Conservation (phyloP, 2,329 filamentous ascomycete genomes). For the Trichoderma brevicompactum region DNA sequence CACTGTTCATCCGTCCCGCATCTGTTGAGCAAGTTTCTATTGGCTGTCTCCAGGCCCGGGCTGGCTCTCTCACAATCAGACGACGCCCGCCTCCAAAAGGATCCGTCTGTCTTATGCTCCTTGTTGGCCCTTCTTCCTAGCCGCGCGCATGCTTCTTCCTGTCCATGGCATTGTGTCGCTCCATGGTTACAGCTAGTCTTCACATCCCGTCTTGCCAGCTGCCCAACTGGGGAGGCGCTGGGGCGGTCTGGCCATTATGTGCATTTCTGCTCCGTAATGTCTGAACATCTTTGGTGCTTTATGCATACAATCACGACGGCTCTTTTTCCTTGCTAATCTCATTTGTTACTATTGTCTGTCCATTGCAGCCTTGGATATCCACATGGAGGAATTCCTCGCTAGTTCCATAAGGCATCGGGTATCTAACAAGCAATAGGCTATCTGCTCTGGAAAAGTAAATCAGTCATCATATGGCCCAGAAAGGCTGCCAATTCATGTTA, state of each 20-base stretch:
- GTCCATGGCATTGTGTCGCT: neutral
- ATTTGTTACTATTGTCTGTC: neutral
- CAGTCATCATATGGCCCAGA: neutral
- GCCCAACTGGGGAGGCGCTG: neutral
- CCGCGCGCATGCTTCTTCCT: conserved; percentile 6
- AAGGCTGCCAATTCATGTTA: neutral
- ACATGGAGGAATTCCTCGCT: neutral
- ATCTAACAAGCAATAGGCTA: neutral
- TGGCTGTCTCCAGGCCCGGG: conserved; percentile 35
- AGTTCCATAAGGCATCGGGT: neutral
- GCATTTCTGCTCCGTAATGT: neutral
- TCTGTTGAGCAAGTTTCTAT: conserved; percentile 49
- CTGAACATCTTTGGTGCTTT: neutral
- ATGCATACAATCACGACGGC: too few species aligned
- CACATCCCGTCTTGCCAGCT: neutral
- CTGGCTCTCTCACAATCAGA: neutral
- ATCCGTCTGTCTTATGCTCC: conserved; percentile 1
- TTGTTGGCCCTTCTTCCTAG: neutral
- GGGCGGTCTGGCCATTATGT: too few species aligned
- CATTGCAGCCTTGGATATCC: neutral
- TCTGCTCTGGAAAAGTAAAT: neutral
- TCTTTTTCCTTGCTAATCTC: neutral
- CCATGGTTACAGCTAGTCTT: neutral
- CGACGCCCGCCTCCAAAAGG: conserved; percentile 7
- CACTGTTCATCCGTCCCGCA: conserved; percentile 19